These are phyloP conservation scores for Sugiyamaella smithiae DNA, from an alignment of 805 yeast genomes.

Conservation along the genomic window DNA sequence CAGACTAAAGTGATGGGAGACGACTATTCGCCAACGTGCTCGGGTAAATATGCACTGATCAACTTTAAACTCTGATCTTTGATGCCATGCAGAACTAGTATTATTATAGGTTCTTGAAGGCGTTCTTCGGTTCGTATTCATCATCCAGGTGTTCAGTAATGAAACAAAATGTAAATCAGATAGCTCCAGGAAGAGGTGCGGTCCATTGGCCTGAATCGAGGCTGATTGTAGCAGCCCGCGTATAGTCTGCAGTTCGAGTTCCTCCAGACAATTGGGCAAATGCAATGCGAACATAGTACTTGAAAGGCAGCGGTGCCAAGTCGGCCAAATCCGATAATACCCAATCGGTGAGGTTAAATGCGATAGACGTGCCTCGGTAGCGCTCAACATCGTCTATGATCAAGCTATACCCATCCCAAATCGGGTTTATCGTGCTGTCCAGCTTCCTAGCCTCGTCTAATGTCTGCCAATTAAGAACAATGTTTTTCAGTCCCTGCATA, in stretches of 20 bases:
- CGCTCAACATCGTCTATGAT: slow-evolving; percentile 77
- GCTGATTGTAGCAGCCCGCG: slow-evolving; percentile 21
- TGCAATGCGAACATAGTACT: slow-evolving; percentile 25
- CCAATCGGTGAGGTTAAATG: slow-evolving; percentile 43
- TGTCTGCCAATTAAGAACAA: slow-evolving; percentile 24
- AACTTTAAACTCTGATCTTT: too few relatives aligned
- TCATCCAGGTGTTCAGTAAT: too few relatives aligned
- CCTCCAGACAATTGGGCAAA: slow-evolving; percentile 17
- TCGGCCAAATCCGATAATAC: slow-evolving; percentile 19
- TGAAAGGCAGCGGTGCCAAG: slow-evolving; percentile 9
- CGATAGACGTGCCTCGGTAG: slow-evolving; percentile 53
- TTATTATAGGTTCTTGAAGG: too few relatives aligned
- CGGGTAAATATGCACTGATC: too few relatives aligned
- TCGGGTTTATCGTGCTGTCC: slow-evolving; percentile 2
- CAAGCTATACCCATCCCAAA: slow-evolving; percentile 54
- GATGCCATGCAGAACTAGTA: too few relatives aligned
- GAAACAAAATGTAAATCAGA: too few relatives aligned
- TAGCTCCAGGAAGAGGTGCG: slow-evolving; percentile 18
- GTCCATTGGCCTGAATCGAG: slow-evolving; percentile 17
- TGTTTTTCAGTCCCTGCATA: slow-evolving; percentile 23
- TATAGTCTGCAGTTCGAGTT: slow-evolving; percentile 23
- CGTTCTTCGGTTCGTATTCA: too few relatives aligned
- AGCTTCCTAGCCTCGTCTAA: slow-evolving; percentile 7
- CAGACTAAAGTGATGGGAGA: too few relatives aligned
- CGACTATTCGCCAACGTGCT: too few relatives aligned